A percentile compares a stretch with the other conserved stretches of the same genome.
Conservation (phyloP, 768 basidiomycete species). For the Trametes meyenii region DNA sequence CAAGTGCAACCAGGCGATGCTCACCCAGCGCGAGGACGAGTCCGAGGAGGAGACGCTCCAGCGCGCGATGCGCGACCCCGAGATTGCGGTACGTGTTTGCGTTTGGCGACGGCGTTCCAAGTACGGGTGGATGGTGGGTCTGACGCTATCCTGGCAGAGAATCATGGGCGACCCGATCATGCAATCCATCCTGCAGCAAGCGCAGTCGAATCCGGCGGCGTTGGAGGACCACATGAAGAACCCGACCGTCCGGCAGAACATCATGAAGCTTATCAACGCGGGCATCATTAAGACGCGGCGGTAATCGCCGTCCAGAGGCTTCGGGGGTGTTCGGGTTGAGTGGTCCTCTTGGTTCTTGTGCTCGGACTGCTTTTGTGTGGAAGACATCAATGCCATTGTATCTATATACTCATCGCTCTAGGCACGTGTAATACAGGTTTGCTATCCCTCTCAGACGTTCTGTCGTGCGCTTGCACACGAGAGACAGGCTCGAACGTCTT, state of each 20-base stretch:
- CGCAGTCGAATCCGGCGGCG: conserved; percentile 85
- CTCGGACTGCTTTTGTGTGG: conserved; percentile 17
- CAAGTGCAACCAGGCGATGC: conserved; percentile 82
- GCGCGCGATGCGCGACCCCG: conserved; percentile 97
- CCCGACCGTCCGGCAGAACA: conserved; percentile 75
- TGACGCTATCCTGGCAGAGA: conserved; percentile 41
- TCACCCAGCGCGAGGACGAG: conserved; percentile 78
- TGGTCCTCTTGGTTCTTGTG: conserved; percentile 9
- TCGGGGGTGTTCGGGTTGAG: not conserved
- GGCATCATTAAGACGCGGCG: conserved; percentile 90
- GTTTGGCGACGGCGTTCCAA: not conserved
- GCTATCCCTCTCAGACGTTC: not conserved
- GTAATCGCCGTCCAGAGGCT: conserved; percentile 23
- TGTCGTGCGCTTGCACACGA: not conserved
- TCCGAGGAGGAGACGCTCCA: conserved; percentile 90
- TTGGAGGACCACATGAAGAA: conserved; percentile 98
- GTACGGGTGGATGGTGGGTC: not conserved
- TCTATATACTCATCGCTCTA: conserved; percentile 20
- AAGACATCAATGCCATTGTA: conserved; percentile 20
- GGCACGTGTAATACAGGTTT: conserved; percentile 21
- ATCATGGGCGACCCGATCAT: conserved; percentile 93
- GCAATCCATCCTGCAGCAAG: conserved; percentile 94
- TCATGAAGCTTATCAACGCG: conserved; percentile 87
- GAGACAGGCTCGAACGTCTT: not conserved
- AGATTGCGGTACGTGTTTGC: conserved; percentile 73